Conservation (phyloP, 2,329 filamentous ascomycete species). For the Pleurostoma richardsiae region DNA sequence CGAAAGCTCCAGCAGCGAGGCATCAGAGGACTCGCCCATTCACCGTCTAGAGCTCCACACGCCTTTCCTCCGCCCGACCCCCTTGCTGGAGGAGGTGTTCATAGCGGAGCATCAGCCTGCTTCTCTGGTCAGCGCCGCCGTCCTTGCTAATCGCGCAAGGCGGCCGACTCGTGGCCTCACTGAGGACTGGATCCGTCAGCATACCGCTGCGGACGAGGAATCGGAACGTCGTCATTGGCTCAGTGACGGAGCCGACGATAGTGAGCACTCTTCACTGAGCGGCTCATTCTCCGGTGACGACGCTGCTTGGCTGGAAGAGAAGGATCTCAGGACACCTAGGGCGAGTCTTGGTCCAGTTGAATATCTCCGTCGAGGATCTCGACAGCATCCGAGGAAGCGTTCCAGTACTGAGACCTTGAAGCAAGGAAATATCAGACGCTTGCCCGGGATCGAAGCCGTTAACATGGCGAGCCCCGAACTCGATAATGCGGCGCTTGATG, state of each 20-base stretch:
- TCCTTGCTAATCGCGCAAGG: conserved; percentile 59
- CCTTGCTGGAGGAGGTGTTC: conserved; percentile 29
- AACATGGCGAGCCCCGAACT: conserved; percentile 18
- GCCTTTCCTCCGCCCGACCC: conserved; percentile 55
- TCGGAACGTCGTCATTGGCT: conserved; percentile 76
- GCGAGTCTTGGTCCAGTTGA: conserved; percentile 26
- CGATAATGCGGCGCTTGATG: conserved; percentile 9
- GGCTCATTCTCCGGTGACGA: conserved; percentile 52
- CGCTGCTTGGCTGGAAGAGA: conserved; percentile 42
- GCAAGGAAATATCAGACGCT: conserved; percentile 23
- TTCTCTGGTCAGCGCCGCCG: conserved; percentile 46
- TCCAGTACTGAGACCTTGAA: conserved; percentile 55
- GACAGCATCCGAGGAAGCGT: conserved; percentile 35
- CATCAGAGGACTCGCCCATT: conserved; percentile 55
- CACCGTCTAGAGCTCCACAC: conserved; percentile 59
- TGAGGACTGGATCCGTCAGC: conserved; percentile 82
- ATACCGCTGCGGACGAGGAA: conserved; percentile 65
- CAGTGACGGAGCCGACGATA: conserved; percentile 66
- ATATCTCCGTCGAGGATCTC: conserved; percentile 18
- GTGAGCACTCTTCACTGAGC: conserved; percentile 71
- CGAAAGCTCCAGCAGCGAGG: conserved; percentile 52
- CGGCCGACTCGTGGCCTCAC: conserved; percentile 60
- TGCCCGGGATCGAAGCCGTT: conserved; percentile 5
- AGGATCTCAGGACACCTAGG: conserved; percentile 42
- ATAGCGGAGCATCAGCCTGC: conserved; percentile 28